Conservation (phyloP, 768 basidiomycete species). For the Mycena polygramma region DNA sequence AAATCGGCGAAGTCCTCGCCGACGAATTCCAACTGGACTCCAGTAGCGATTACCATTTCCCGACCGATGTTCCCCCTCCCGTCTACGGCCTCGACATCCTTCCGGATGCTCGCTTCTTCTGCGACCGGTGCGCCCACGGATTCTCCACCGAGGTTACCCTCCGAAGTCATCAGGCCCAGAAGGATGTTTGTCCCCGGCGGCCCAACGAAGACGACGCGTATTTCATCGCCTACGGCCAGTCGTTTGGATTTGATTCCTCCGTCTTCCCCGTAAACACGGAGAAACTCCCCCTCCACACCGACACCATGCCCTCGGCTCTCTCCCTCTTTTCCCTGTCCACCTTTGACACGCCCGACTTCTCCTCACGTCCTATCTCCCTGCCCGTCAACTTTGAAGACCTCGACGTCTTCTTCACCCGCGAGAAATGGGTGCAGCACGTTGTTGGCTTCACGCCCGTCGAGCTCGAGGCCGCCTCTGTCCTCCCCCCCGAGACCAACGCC, state of each 20-base stretch:
- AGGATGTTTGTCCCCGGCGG: neutral
- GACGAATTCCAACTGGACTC: neutral
- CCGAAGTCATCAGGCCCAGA: neutral
- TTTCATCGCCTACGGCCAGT: neutral
- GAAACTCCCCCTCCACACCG: neutral
- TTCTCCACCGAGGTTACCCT: neutral
- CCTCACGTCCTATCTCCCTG: neutral
- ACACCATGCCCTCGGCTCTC: no score
- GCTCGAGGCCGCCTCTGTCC: no score
- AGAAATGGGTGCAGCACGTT: neutral
- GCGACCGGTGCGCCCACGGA: neutral
- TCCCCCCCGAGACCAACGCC: no score
- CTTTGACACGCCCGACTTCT: no score
- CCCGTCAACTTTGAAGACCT: constrained; percentile 4
- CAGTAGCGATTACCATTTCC: neutral
- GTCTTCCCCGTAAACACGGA: neutral
- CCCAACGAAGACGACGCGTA: neutral
- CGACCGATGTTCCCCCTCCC: neutral
- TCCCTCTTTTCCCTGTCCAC: no score
- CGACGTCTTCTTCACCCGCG: neutral
- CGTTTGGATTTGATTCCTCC: neutral
- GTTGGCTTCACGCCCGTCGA: neutral
- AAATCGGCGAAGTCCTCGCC: neutral
- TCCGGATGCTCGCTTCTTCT: neutral
- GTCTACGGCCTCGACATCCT: neutral